A percentile compares a stretch with the other conserved stretches of the same genome.
Evolutionary conservation across 1,284 basidiomycete genomes (phyloP).

Genomic region (Thelephora terrestris): DNA sequence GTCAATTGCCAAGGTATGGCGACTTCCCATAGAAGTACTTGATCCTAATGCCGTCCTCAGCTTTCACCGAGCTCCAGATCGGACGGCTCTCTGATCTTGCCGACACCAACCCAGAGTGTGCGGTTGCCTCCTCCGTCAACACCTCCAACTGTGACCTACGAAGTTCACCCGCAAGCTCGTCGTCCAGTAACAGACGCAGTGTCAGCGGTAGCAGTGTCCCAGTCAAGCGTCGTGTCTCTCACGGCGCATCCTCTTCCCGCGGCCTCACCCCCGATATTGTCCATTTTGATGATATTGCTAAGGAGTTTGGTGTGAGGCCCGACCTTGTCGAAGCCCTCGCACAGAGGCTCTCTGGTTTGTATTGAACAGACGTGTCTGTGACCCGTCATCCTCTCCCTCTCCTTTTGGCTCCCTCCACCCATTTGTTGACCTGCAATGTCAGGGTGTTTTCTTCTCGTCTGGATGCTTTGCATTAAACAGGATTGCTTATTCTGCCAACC

Average conservation of each 20-base stretch:
- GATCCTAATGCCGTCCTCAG: slow-evolving; percentile 22
- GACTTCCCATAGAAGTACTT: not conserved
- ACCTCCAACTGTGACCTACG: slow-evolving; percentile 16
- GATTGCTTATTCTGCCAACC: too few relatives aligned
- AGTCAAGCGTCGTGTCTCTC: not conserved
- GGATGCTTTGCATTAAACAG: too few relatives aligned
- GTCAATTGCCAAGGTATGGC: slow-evolving; percentile 44
- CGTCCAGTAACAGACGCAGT: not conserved
- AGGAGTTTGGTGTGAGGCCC: slow-evolving; percentile 63
- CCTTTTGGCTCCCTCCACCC: not conserved
- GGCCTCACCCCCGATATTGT: slow-evolving; percentile 11
- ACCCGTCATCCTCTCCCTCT: not conserved
- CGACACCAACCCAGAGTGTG: slow-evolving; percentile 15
- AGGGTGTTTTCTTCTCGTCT: too few relatives aligned
- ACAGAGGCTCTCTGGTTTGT: slow-evolving; percentile 37
- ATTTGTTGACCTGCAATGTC: too few relatives aligned
- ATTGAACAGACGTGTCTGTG: slow-evolving; percentile 11
- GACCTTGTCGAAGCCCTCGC: slow-evolving; percentile 58
- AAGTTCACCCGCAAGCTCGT: slow-evolving; percentile 9
- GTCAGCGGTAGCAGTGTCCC: slow-evolving; percentile 3
- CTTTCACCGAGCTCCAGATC: slow-evolving; percentile 52
- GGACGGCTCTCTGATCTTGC: slow-evolving; percentile 28
- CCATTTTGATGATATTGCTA: slow-evolving; percentile 42
- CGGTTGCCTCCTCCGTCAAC: slow-evolving; percentile 18
- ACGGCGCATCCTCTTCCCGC: not conserved